Evolutionary conservation across 2,329 filamentous ascomycete genomes (phyloP), one percentile per base, ranked within the genome.

Genomic region (Phaeomoniella chlamydospora): DNA sequence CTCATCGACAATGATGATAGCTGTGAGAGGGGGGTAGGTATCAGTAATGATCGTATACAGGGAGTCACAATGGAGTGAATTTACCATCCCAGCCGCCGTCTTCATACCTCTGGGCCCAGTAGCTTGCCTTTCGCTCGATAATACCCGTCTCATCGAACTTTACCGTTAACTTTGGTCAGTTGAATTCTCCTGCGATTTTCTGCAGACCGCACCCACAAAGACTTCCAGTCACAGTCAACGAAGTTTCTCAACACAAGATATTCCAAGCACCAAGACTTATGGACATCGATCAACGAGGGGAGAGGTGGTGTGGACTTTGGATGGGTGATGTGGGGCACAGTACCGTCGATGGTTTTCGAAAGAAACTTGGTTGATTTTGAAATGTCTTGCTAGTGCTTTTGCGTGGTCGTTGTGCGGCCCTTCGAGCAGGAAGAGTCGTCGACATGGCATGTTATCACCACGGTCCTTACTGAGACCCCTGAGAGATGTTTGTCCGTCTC

Each of bases 101-200:
- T 18, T 12, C 18, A 11, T 5, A 10, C 15, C 13, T 32, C n/a
- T 18, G 18, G 9, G 37, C 36, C 37, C 37, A 39, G 18, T 33
- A 39, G 6, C 33, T 37, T 4, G 29, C 37, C 13, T 39, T 39
- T 6, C 34, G 34, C 17, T 26, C 4, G 11, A 22, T 30, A 9
- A 37, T 37, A 18, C n/a, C 33, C 37, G 13, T 29, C 22, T 29
- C 12, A 16, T 38, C 37, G 3, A 31, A 36, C n/a, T 15, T 17
- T 12, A 11, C 37, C 34, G 12, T 26, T 17, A 12, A 38, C 18
- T 15, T 26, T 14, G 6, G 33, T 29, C 22, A 34, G 19, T 18
- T 35, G 15, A 10, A 38, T 29, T 4, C 17, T 6, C 15, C 37
- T 31, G 5, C 15, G 13, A 37, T 29, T 30, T 13, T 37, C 37